Percentiles rank a stretch among this genome's conserved stretches.
Evolutionary conservation across 805 yeast species (phyloP).

Genomic region (Clavispora santaluciae): DNA sequence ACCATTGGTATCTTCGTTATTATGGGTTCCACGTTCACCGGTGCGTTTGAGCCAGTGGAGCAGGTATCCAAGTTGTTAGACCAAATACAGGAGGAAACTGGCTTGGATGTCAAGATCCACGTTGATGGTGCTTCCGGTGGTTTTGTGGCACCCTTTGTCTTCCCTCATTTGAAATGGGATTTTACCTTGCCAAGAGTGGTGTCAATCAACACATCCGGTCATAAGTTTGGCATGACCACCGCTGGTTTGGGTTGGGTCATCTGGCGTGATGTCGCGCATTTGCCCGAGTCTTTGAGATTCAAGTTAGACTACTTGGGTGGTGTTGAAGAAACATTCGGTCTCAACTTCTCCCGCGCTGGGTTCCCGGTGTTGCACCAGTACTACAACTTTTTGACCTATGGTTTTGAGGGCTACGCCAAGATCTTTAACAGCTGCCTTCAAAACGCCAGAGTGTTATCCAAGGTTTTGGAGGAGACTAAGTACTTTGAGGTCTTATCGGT

Average conservation of each 20-base stretch:
- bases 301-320: slow-evolving; percentile 84
- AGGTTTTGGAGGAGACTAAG: slow-evolving; percentile 58
- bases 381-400: slow-evolving; percentile 69
- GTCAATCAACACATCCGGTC: slow-evolving; percentile 87
- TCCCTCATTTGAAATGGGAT: slow-evolving; percentile 80
- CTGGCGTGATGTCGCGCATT: slow-evolving; percentile 61
- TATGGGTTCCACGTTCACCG: slow-evolving; percentile 89
- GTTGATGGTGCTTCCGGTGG: slow-evolving; percentile 95
- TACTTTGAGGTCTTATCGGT: slow-evolving; percentile 72
- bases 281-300: slow-evolving; percentile 72
- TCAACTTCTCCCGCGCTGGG: slow-evolving; percentile 91
- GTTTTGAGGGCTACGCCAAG: slow-evolving; percentile 64
- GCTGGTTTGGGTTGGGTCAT: slow-evolving; percentile 93
- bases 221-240: slow-evolving; percentile 84
- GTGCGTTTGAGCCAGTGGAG: slow-evolving; percentile 79
- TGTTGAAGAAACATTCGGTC: slow-evolving; percentile 76
- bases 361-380: slow-evolving; percentile 87
- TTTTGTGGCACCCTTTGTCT: slow-evolving; percentile 78
- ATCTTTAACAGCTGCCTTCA: slow-evolving; percentile 58
- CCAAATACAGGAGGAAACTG: slow-evolving; percentile 61
- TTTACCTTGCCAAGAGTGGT: slow-evolving; percentile 72
- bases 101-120: slow-evolving; percentile 72
- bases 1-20: slow-evolving; percentile 89
- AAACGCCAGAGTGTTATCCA: slow-evolving; percentile 67
- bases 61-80: slow-evolving; percentile 61